A percentile compares a stretch with the other conserved stretches of the same genome.
Evolutionary conservation across 2,329 filamentous ascomycete species (phyloP).

Genomic region (Zarea fungicola): DNA sequence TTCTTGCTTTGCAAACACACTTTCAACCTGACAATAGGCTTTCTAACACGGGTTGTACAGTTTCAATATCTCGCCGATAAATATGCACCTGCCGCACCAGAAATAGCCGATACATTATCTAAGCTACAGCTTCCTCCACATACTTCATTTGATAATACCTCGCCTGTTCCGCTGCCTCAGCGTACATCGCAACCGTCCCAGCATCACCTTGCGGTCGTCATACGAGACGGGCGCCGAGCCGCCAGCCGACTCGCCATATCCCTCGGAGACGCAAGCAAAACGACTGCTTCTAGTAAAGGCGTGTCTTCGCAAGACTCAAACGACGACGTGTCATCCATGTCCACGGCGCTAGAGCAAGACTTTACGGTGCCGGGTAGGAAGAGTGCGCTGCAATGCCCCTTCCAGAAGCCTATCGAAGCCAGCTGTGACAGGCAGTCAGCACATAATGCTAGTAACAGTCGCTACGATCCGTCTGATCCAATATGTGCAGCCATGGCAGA

Average conservation of each 20-base stretch:
- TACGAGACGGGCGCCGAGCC: slow-evolving; percentile 58
- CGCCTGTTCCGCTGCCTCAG: slow-evolving; percentile 50
- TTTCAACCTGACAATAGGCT: neutral
- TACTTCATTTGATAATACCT: slow-evolving; percentile 42
- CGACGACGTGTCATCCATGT: slow-evolving; percentile 49
- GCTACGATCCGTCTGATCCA: slow-evolving; percentile 50
- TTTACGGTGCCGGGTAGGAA: slow-evolving; percentile 83
- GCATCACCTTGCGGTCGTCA: slow-evolving; percentile 57
- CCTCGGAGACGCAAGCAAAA: slow-evolving; percentile 46
- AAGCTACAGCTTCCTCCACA: slow-evolving; percentile 61
- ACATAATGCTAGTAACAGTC: slow-evolving; percentile 23
- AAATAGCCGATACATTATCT: slow-evolving; percentile 61
- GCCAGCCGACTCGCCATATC: slow-evolving; percentile 45
- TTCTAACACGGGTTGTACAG: slow-evolving; percentile 30
- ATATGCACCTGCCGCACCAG: slow-evolving; percentile 59
- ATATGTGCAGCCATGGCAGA: slow-evolving; percentile 61
- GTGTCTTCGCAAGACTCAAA: slow-evolving; percentile 40
- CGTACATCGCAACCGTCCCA: slow-evolving; percentile 35
- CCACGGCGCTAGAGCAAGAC: slow-evolving; percentile 73
- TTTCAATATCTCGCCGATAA: slow-evolving; percentile 63
- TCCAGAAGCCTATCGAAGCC: slow-evolving; percentile 46
- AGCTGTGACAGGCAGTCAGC: slow-evolving; percentile 23
- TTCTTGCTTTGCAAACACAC: slow-evolving; percentile 7
- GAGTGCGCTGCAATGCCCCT: slow-evolving; percentile 76
- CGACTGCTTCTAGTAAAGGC: slow-evolving; percentile 44